phyloP scores from a whole-genome alignment of 108 stramenopile species.

The Epithemia pelagica region DNA sequence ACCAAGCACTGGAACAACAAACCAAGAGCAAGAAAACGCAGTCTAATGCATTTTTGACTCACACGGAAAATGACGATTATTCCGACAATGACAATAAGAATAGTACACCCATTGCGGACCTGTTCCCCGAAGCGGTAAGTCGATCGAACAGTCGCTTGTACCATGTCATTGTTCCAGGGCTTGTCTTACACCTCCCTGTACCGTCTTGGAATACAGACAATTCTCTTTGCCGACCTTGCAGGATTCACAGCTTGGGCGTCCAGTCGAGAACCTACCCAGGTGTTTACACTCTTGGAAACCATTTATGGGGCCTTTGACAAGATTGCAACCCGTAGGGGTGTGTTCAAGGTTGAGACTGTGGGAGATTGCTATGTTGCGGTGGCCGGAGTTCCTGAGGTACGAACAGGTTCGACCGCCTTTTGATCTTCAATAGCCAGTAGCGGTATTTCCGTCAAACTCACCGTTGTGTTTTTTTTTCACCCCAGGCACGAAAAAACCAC shows the following conservation, averaged over 20 bases:
- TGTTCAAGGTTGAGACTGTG: conserved; percentile 40
- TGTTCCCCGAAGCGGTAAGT: conserved; percentile 12
- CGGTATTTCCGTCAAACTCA: conserved; percentile 20
- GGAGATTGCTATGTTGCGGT: conserved; percentile 12
- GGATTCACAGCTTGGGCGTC: conserved; percentile 39
- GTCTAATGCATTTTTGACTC: conserved; percentile 2
- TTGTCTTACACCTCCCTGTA: no score
- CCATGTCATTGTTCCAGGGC: no score
- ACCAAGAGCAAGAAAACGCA: neutral
- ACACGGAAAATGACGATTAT: neutral
- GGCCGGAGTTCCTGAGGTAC: neutral
- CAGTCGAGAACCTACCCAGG: conserved; percentile 19
- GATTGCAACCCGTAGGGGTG: conserved; percentile 19
- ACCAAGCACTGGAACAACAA: neutral
- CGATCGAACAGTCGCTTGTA: no score
- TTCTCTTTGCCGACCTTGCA: conserved; percentile 46
- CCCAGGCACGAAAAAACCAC: conserved; percentile 13
- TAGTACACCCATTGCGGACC: conserved; percentile 18
- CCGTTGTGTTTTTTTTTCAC: conserved; percentile 16
- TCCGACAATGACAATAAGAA: neutral
- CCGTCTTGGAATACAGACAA: conserved; percentile 17
- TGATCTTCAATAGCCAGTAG: neutral
- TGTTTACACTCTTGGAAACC: conserved; percentile 31
- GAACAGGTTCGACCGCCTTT: neutral
- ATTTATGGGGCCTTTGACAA: conserved; percentile 34